Conservation (phyloP, 192 early-diverging fungal genomes). For the Podila verticillata region DNA sequence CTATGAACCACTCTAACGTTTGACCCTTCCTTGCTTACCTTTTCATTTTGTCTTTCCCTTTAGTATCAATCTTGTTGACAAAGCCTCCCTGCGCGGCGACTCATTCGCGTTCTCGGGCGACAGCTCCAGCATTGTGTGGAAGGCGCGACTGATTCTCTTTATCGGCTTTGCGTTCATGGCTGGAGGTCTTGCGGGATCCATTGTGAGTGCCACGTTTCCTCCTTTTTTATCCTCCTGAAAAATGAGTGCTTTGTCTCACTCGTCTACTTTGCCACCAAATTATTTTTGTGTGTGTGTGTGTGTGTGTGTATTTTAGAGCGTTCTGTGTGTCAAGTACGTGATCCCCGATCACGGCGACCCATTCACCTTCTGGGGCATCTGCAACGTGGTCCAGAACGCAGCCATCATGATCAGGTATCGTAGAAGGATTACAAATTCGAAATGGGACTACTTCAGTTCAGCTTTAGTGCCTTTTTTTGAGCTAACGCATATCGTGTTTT, state of each 20-base stretch:
- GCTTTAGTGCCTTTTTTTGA: neutral
- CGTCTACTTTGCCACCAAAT: neutral
- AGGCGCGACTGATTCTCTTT: conserved; percentile 64
- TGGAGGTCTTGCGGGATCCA: conserved; percentile 66
- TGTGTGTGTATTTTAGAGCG: conserved; percentile 18
- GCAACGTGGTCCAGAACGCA: conserved; percentile 42
- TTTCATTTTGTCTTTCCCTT: neutral
- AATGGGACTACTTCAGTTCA: neutral
- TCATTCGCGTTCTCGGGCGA: conserved; percentile 52
- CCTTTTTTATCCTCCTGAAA: neutral
- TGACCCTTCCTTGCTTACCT: neutral
- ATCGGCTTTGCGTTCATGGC: conserved; percentile 68
- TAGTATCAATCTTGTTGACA: conserved; percentile 66
- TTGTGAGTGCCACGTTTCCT: conserved; percentile 42
- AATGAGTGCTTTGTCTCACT: neutral
- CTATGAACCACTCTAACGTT: neutral
- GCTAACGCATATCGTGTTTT: neutral
- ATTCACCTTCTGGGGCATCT: conserved; percentile 42
- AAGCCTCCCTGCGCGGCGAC: conserved; percentile 57
- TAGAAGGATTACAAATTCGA: neutral
- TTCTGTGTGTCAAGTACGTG: conserved; percentile 44
- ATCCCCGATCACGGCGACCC: conserved; percentile 26
- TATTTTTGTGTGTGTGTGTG: neutral
- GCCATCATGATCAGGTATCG: conserved; percentile 42
- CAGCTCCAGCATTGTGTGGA: conserved; percentile 51